Conservation (phyloP, 352 stramenopile species). For the Pythium dissimile region DNA sequence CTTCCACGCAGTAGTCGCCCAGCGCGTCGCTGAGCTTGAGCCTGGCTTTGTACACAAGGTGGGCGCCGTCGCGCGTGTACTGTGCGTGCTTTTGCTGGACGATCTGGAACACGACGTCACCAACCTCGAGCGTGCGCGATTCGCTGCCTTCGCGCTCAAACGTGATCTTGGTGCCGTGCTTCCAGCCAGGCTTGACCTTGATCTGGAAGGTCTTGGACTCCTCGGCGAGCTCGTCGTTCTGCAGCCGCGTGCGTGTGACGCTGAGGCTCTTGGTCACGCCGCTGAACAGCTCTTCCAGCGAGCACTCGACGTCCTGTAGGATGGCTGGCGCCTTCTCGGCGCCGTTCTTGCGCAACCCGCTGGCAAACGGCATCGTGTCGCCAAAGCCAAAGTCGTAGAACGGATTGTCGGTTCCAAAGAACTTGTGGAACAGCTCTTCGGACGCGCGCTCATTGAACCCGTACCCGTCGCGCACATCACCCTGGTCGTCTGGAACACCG, state of each 20-base stretch:
- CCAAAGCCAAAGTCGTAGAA: conserved; percentile 91
- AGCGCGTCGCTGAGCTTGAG: conserved; percentile 95
- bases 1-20: conserved; percentile 90
- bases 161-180: conserved; percentile 93
- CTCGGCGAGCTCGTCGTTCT: conserved; percentile 71
- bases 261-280: conserved; percentile 85
- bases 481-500: conserved; percentile 78
- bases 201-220: conserved; percentile 86
- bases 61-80: conserved; percentile 90
- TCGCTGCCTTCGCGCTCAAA: conserved; percentile 93
- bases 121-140: conserved; percentile 89
- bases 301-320: conserved; percentile 62
- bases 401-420: conserved; percentile 91
- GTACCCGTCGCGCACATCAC: conserved; percentile 78
- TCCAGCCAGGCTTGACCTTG: conserved; percentile 93
- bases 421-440: conserved; percentile 90
- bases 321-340: conserved; percentile 78
- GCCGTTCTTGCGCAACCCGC: conserved; percentile 68
- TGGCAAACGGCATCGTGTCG: conserved; percentile 81
- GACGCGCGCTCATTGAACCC: conserved; percentile 88
- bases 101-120: conserved; percentile 94
- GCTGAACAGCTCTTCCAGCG: conserved; percentile 91
- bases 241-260: conserved; percentile 77
- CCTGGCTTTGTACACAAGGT: conserved; percentile 92
- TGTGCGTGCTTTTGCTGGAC: conserved; percentile 72